Base-by-base conservation (phyloP, 2,329 filamentous ascomycete genomes). In the Calonectria crousiana region DNA sequence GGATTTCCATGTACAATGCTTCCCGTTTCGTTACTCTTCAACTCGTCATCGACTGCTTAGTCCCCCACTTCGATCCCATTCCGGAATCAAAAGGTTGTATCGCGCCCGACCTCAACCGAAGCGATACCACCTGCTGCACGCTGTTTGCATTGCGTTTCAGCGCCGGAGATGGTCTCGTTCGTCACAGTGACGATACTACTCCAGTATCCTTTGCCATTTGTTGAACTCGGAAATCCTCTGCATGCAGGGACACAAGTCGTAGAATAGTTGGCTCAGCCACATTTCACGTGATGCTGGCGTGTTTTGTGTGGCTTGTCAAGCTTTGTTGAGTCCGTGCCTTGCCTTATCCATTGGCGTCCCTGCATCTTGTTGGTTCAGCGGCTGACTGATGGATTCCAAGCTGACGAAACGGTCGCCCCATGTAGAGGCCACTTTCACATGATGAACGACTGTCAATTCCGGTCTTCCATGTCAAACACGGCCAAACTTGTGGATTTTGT, bases 381-480 rank as follows among this genome's bases (percentile, higher is more conserved):
- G 76, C 73, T 76, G 74, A 77, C 75, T 79, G 76, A 75, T 78
- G 47, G 32, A 26, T 69, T 67, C 70, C 70, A 74, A 72, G 78
- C 76, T 81, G 79, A 79, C 79, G 78, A 80, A 80, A 80, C 71
- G 60, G 69, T 73, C 76, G 76, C 73, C 74, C 73, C 69, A 81
- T 76, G 64, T 51, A 75, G 74, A 81, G 79, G 78, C 79, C 79
- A 81, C 79, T 81, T 80, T 81, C 79, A 81, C 79, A 81, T 81
- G 74, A 79, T 76, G 76, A 75, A 74, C 76, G 72, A 74, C 49
- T 28, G 41, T 44, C 30, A 51, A 71, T 34, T 65, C 73, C 75
- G 71, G 72, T 75, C 72, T 60, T 71, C 64, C 73, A 72, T 71
- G 71, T 73, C 66, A 78, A 79, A 71, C 72, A 75, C 49, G 69